phyloP scores from a whole-genome alignment of 179 eudicot species.

The Beta macrorhiza region DNA sequence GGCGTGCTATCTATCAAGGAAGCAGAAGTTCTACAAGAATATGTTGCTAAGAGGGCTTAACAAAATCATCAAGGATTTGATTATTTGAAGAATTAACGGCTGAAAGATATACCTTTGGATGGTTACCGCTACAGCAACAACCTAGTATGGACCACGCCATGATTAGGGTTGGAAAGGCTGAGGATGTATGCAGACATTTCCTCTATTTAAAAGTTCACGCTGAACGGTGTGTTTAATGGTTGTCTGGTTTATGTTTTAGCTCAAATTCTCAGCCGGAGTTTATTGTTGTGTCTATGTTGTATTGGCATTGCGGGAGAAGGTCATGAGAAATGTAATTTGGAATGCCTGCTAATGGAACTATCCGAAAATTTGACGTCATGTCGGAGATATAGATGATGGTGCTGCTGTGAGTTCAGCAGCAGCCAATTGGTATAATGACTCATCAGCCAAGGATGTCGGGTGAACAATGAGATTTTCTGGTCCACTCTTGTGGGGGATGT shows the following conservation, averaged over 20 bases:
- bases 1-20: not conserved
- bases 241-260: not conserved
- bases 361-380: not conserved
- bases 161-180: not conserved
- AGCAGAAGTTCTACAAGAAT: not conserved
- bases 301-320: not conserved
- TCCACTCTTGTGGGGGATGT: not conserved
- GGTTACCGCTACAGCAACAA: not conserved
- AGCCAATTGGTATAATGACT: not conserved
- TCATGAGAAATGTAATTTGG: not conserved
- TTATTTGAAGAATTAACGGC: not conserved
- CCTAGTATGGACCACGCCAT: not conserved
- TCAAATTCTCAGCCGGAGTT: not conserved
- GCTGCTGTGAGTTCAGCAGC: not conserved
- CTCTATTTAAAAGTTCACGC: not conserved
- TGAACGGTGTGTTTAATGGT: not conserved
- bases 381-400: slow-evolving; percentile 3
- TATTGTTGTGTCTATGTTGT: not conserved
- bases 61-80: not conserved
- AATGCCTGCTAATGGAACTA: not conserved
- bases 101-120: not conserved
- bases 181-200: no score
- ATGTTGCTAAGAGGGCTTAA: not conserved
- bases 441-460: not conserved
- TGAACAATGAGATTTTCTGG: not conserved